Evolutionary conservation across 805 yeast species (phyloP).

Genomic region (Nakazawaea ishiwadae): DNA sequence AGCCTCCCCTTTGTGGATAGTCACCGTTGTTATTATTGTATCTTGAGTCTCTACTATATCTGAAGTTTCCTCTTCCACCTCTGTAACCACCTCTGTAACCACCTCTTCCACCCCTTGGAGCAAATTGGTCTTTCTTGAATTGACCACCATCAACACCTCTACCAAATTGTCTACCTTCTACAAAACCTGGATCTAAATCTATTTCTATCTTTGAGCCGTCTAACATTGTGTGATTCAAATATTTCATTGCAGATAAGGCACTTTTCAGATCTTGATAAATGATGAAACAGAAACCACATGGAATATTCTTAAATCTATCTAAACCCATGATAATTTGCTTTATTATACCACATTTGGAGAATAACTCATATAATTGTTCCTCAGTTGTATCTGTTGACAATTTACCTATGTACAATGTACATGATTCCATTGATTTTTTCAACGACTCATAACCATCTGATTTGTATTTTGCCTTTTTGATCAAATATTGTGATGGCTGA

Average conservation of each 20-base stretch:
- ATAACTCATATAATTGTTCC: slow-evolving; percentile 87
- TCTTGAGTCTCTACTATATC: slow-evolving; percentile 1
- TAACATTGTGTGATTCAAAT: slow-evolving; percentile 72
- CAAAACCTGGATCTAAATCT: slow-evolving; percentile 94
- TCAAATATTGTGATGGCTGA: slow-evolving; percentile 63
- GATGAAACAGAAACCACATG: slow-evolving; percentile 96
- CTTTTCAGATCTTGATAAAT: slow-evolving; percentile 65
- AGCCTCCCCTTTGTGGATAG: neutral
- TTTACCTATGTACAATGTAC: slow-evolving; percentile 89
- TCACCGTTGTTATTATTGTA: slow-evolving; percentile 2
- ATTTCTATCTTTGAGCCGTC: slow-evolving; percentile 80
- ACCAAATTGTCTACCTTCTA: slow-evolving; percentile 94
- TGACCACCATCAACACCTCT: slow-evolving; percentile 94
- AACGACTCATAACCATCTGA: slow-evolving; percentile 55
- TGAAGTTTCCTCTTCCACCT: neutral
- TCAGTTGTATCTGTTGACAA: slow-evolving; percentile 88
- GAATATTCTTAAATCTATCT: slow-evolving; percentile 84
- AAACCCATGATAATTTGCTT: slow-evolving; percentile 89
- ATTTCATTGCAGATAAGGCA: slow-evolving; percentile 80
- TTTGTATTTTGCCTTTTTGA: slow-evolving; percentile 57
- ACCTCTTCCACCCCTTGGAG: slow-evolving; percentile 32
- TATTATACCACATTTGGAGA: slow-evolving; percentile 76
- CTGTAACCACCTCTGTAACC: slow-evolving; percentile 39
- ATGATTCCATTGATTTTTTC: slow-evolving; percentile 57
- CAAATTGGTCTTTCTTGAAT: slow-evolving; percentile 14